Evolutionary conservation across 192 early-diverging fungal genomes (phyloP).

Genomic region (Gaertneriomyces sp.): DNA sequence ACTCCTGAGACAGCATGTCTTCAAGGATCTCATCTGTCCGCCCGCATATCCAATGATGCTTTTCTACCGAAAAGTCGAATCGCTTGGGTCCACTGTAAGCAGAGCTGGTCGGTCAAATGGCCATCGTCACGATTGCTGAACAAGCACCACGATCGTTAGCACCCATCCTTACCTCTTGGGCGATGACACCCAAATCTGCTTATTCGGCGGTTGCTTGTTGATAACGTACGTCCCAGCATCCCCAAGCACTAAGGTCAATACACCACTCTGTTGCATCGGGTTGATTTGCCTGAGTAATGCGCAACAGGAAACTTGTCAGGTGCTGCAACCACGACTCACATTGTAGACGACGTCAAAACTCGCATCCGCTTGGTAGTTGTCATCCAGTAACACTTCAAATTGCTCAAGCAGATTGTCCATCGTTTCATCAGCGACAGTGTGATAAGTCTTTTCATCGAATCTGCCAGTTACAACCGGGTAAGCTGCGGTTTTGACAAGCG

Average conservation of each 20-base stretch:
- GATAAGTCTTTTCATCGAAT: conserved; percentile 17
- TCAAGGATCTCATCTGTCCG: conserved; percentile 69
- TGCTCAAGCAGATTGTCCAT: conserved; percentile 67
- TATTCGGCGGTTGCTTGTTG: conserved; percentile 98
- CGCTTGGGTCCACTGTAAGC: conserved; percentile 75
- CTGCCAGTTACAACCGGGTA: too few species aligned
- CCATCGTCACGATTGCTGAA: neutral
- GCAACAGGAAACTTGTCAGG: neutral
- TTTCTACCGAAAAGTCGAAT: conserved; percentile 64
- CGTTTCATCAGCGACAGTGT: conserved; percentile 15
- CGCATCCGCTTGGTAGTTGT: neutral
- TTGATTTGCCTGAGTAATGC: too few species aligned
- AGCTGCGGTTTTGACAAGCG: too few species aligned
- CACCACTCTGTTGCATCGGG: conserved; percentile 52
- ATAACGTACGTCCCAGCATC: conserved; percentile 84
- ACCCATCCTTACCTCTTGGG: conserved; percentile 49
- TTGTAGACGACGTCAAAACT: conserved; percentile 4
- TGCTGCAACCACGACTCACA: neutral
- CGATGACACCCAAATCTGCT: conserved; percentile 97
- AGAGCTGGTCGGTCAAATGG: neutral
- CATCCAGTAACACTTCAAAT: conserved; percentile 76
- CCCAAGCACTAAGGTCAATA: conserved; percentile 82
- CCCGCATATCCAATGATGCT: conserved; percentile 72
- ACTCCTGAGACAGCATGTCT: conserved; percentile 63
- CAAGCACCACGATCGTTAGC: neutral